phyloP scores from a whole-genome alignment of 2,329 filamentous ascomycete genomes.

The Zymoseptoria pseudotritici region DNA sequence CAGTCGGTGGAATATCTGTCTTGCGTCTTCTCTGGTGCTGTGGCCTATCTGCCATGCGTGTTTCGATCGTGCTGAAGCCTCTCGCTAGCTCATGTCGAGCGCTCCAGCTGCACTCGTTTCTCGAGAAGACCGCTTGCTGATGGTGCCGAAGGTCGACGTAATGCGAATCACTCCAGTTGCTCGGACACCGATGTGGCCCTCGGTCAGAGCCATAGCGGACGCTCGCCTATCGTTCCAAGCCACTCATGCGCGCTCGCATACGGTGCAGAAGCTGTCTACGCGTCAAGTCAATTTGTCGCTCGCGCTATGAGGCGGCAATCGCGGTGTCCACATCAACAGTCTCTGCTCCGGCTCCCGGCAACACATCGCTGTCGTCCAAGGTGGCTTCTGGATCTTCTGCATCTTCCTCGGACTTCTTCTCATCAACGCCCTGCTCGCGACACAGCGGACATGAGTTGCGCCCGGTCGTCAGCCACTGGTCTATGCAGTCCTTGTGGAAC shows the following conservation, averaged over 20 bases:
- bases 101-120: background rate
- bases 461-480: constrained; percentile 64
- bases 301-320: background rate
- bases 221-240: no score
- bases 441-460: constrained; percentile 58
- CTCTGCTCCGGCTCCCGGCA: background rate
- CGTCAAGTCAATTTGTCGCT: background rate
- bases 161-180: background rate
- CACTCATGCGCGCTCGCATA: background rate
- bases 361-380: background rate
- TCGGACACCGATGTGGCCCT: no score
- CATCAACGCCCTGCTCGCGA: constrained; percentile 51
- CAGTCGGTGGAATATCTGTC: background rate
- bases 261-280: background rate
- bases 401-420: constrained; percentile 30
- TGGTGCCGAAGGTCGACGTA: background rate
- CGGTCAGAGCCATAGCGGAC: no score
- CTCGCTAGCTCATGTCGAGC: background rate
- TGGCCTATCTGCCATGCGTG: background rate
- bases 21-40: background rate
- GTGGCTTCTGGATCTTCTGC: constrained; percentile 4
- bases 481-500: constrained; percentile 63
- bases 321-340: background rate
- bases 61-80: background rate
- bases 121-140: background rate